A percentile compares a stretch with the other conserved stretches of the same genome.
phyloP scores from a whole-genome alignment of 1,284 basidiomycete genomes.

The Hymenochaete sp. region DNA sequence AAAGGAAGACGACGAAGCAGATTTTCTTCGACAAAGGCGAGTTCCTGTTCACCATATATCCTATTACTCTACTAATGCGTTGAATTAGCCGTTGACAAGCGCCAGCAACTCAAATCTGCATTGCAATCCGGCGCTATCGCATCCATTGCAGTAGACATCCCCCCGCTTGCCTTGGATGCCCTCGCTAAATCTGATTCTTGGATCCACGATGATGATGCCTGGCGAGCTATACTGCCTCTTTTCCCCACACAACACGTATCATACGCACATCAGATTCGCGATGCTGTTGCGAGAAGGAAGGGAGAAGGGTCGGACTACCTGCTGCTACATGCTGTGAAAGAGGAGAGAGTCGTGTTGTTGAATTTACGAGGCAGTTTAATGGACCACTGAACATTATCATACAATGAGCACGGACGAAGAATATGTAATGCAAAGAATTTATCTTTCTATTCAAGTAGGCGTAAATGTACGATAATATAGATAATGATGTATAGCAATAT shows the following conservation, averaged over 20 bases:
- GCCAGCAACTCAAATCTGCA: conserved; percentile 44
- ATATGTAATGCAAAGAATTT: no score
- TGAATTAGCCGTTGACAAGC: conserved; percentile 50
- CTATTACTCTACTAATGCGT: conserved; percentile 11
- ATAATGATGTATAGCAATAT: no score
- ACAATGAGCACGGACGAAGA: no score
- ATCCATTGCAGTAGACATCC: conserved; percentile 63
- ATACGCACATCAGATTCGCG: conserved; percentile 58
- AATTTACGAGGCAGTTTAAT: conserved; percentile 5
- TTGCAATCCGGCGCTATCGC: conserved; percentile 48
- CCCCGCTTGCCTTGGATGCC: conserved; percentile 48
- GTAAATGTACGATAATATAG: no score
- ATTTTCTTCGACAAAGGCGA: conserved; percentile 60
- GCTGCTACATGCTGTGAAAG: conserved; percentile 58
- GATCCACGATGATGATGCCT: conserved; percentile 66
- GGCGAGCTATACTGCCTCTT: conserved; percentile 47
- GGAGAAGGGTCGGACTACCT: conserved; percentile 55
- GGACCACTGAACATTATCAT: conserved; percentile 8
- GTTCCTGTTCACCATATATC: conserved; percentile 9
- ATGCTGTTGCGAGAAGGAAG: conserved; percentile 51
- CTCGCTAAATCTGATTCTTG: conserved; percentile 50
- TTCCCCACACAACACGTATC: conserved; percentile 49
- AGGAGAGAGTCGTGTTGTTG: conserved; percentile 62
- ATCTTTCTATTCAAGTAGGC: no score
- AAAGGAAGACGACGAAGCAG: conserved; percentile 61